A percentile compares a stretch with the other conserved stretches of the same genome.
Evolutionary conservation across 163 green algal species (phyloP).

Genomic region (Chloromonas sp.): DNA sequence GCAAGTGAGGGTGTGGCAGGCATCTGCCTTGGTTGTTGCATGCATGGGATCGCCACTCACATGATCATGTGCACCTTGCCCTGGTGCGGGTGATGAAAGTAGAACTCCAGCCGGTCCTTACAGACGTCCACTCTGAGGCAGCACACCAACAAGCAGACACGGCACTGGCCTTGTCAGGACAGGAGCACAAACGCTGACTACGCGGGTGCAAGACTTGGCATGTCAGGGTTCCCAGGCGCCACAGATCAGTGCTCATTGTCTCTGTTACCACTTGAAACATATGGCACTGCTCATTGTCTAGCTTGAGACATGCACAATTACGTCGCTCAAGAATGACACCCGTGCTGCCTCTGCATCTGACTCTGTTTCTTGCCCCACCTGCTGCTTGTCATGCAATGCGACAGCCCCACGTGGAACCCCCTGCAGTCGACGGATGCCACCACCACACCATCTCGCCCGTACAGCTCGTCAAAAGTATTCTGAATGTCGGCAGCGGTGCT

Average conservation of each 20-base stretch:
- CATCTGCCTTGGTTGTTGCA: too few species aligned
- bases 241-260: too few species aligned
- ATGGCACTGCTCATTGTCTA: too few species aligned
- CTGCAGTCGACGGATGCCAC: neutral
- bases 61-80: conserved; percentile 12
- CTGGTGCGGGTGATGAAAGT: neutral
- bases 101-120: conserved; percentile 3
- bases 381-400: neutral
- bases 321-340: too few species aligned
- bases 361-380: neutral
- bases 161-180: neutral
- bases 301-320: too few species aligned
- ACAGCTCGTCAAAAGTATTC: neutral
- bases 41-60: neutral
- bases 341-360: neutral
- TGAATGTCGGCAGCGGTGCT: neutral
- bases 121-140: neutral
- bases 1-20: too few species aligned
- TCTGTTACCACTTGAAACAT: too few species aligned
- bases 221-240: too few species aligned
- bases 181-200: too few species aligned
- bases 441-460: neutral
- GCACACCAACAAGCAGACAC: neutral
- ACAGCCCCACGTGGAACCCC: neutral
- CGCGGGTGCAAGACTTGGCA: too few species aligned